A percentile compares a stretch with the other conserved stretches of the same genome.
Conservation (phyloP, 2,329 filamentous ascomycete species). For the Macrophomina phaseolina region DNA sequence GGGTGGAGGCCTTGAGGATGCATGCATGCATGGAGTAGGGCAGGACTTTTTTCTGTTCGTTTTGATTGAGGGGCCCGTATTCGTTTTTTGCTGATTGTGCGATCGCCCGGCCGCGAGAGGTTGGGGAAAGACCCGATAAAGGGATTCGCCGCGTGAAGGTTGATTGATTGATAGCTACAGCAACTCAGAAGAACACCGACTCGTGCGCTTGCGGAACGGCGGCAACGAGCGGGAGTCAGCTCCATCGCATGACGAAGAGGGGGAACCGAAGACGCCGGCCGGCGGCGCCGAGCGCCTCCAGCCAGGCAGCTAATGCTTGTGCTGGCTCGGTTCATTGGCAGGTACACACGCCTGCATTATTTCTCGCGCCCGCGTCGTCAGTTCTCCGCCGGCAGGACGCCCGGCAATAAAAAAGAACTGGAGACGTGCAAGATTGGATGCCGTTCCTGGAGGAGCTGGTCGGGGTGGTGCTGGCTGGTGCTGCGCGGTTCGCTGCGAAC, state of each 20-base stretch:
- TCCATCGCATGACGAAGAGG: neutral
- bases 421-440: constrained; percentile 19
- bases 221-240: neutral
- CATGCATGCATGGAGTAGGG: neutral
- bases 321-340: constrained; percentile 1
- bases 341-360: neutral
- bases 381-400: constrained; percentile 3
- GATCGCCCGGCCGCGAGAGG: neutral
- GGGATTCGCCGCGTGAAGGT: neutral
- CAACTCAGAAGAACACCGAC: neutral
- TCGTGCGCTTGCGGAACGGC: neutral
- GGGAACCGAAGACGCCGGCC: neutral
- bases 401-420: constrained; percentile 26
- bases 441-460: constrained; percentile 10
- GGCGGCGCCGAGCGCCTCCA: neutral
- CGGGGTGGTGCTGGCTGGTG: neutral
- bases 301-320: neutral
- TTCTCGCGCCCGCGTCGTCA: constrained; percentile 7
- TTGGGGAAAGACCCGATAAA: neutral
- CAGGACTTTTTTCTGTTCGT: neutral
- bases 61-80: constrained; percentile 24
- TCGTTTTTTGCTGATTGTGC: constrained; percentile 15
- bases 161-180: neutral
- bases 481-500: constrained; percentile 7
- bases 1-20: constrained; percentile 9